Evolutionary conservation across 2,329 filamentous ascomycete species (phyloP).

Genomic region (Aspergillus pseudonomiae): DNA sequence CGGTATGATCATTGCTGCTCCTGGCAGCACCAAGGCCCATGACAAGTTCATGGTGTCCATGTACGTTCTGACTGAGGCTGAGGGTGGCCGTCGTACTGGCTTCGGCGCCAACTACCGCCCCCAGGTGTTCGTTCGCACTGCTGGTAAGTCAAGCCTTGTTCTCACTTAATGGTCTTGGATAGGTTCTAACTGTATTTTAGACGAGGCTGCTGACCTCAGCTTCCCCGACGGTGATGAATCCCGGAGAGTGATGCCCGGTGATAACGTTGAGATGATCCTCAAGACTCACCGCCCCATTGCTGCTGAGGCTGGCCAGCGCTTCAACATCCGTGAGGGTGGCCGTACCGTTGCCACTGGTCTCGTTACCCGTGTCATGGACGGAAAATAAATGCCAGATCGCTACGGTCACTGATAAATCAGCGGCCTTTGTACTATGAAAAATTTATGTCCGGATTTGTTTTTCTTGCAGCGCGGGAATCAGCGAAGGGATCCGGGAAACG

Average conservation of each 20-base stretch:
- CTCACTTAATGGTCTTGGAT: not conserved
- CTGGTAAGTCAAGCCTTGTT: conserved; percentile 63
- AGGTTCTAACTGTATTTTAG: conserved; percentile 32
- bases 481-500: conserved; percentile 33
- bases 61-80: conserved; percentile 96
- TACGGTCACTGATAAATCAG: conserved; percentile 19
- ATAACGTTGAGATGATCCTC: conserved; percentile 97
- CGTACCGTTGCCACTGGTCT: conserved; percentile 84
- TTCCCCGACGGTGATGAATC: conserved; percentile 81
- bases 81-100: conserved; percentile 94
- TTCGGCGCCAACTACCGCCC: conserved; percentile 97
- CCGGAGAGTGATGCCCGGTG: conserved; percentile 95
- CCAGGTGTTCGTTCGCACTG: conserved; percentile 93
- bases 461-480: conserved; percentile 40
- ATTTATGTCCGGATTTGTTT: conserved; percentile 27
- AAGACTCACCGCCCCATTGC: conserved; percentile 83
- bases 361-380: conserved; percentile 69
- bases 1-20: conserved; percentile 90
- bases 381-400: conserved; percentile 24
- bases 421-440: conserved; percentile 38
- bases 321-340: conserved; percentile 98
- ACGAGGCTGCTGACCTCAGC: conserved; percentile 72
- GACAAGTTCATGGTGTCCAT: conserved; percentile 92
- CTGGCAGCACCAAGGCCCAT: conserved; percentile 82
- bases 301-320: conserved; percentile 87